Percentiles rank a stretch among this genome's conserved stretches.
These are phyloP conservation scores for Helminthosporium solani DNA, from an alignment of 2,329 filamentous ascomycete species.

Conservation along the genomic window DNA sequence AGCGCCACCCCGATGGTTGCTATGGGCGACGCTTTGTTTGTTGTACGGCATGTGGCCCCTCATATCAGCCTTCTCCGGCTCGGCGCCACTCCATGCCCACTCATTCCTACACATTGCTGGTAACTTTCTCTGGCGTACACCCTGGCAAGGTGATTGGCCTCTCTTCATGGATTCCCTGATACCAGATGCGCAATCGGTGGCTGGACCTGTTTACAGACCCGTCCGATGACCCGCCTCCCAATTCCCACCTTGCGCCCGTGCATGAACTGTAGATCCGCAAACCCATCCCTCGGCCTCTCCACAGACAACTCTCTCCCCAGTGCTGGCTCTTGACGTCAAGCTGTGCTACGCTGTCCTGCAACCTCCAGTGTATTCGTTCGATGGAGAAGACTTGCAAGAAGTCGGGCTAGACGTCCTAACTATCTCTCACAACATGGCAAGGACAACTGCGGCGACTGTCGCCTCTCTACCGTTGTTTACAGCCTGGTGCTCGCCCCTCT, in stretches of 20 bases:
- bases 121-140: background rate
- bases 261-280: slow-evolving; percentile 35
- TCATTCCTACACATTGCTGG: slow-evolving; percentile 15
- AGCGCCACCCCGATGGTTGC: slow-evolving; percentile 13
- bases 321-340: slow-evolving; percentile 1
- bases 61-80: background rate
- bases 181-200: slow-evolving; percentile 25
- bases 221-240: slow-evolving; percentile 29
- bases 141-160: slow-evolving; percentile 13
- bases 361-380: slow-evolving; percentile 7
- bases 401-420: slow-evolving; percentile 16
- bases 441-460: slow-evolving; percentile 3
- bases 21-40: slow-evolving; percentile 16
- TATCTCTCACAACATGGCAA: slow-evolving; percentile 12
- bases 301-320: background rate
- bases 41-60: slow-evolving; percentile 7
- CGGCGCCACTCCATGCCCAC: background rate
- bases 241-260: slow-evolving; percentile 29
- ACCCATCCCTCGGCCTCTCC: slow-evolving; percentile 15
- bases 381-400: slow-evolving; percentile 15
- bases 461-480: slow-evolving; percentile 6
- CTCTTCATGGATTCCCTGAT: slow-evolving; percentile 10
- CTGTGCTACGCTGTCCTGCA: background rate
- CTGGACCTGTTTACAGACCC: slow-evolving; percentile 38
- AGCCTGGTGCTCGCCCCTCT: slow-evolving; percentile 7